Base-by-base conservation (phyloP, 371 early-diverging fungal species). In the Lichtheimia ornata region DNA sequence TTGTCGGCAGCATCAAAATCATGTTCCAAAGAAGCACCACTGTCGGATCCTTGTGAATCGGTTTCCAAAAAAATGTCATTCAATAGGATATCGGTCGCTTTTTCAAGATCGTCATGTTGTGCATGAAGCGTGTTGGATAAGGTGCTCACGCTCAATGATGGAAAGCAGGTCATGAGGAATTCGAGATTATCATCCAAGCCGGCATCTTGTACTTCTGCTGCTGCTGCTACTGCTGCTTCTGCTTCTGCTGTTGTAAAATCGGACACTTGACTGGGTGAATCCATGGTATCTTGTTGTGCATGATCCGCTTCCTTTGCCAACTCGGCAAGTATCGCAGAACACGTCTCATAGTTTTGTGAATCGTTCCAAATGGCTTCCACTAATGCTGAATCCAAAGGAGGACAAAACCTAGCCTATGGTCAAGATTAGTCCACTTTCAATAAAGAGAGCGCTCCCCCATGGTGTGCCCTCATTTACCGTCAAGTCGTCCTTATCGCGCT, bases 161-260 rank as follows among this genome's bases (percentile, higher is more conserved):
- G 81, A 52, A 80, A 80, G 40, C 81, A 80, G 1, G 52, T 64
- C 20, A 60, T 13, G 5, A 80, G 53, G 44, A 80, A 80, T 6
- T 69, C 63, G 2, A 80, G 14, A 18, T 70, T 56, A 12, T 67
- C 62, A 14, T 56, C 42, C 20, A 50, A 45, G 6, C 35, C 35
- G 0, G 35, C 35, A 35, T 35, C 35, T 2, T 35, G 35, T 35
- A 11, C 35, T 4, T 50, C 25, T 41, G 3, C n/a, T 51, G 14
- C n/a, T 51, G 14, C 56, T 30, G 50, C 56, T 40, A 30, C 42
- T 25, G 3, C n/a, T 51, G 14, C 22, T 22, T 1, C 50, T 30
- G 50, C 56, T 40, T 20, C 42, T 56, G 15, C 56, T 14, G 35
- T 25, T 14, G 35, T 25, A 18, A 13, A 15, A 57, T 47, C 45